Base-by-base conservation (phyloP, 176 grass and related monocot species). In the Musa acuminata region DNA sequence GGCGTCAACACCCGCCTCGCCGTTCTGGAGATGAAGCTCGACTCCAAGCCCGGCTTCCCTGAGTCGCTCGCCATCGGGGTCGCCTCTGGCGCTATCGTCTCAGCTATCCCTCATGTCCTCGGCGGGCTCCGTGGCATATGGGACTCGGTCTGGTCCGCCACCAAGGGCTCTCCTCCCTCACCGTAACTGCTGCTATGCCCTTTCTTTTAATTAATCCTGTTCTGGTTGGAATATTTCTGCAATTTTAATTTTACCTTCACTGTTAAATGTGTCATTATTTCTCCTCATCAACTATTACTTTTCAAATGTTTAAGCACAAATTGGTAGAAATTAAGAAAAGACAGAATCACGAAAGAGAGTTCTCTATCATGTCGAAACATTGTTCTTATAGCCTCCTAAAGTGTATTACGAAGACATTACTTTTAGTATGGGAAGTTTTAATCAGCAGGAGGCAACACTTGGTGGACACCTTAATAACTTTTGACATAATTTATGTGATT, bases 1-100 rank as follows among this genome's bases (percentile, higher is more conserved):
- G 51, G 55, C 8, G 43, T 64, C 55, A 80, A 52, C 21, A 29
- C 78, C 54, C 78, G 78, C 53, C 68, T 80, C n/a, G 54, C 78
- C 55, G 13, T 72, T 69, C 29, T 72, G 29, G 69, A 80, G 55
- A 52, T 51, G 67, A 80, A 80, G 69, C 78, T 80, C 55, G 68
- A 80, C 35, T 49, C 78, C 69, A 80, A 80, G 55, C 78, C 78
- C 55, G 21, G 27, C 0, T 52, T 62, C 69, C 35, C 67, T 21
- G 26, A 72, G 55, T 71, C 78, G 43, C 10, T 80, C 26, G 69
- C 78, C 68, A 72, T 80, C 21, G 78, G 67, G 7, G 17, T 72
- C 54, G 53, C 57, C 54, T 59, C 78, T 20, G 57, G 78, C 7
- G 43, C 78, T 3, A 3, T 80, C 68, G 54, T 59, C 68, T 55